Base-by-base conservation (phyloP, 2,329 filamentous ascomycete species). In the Colletotrichum falcatum region DNA sequence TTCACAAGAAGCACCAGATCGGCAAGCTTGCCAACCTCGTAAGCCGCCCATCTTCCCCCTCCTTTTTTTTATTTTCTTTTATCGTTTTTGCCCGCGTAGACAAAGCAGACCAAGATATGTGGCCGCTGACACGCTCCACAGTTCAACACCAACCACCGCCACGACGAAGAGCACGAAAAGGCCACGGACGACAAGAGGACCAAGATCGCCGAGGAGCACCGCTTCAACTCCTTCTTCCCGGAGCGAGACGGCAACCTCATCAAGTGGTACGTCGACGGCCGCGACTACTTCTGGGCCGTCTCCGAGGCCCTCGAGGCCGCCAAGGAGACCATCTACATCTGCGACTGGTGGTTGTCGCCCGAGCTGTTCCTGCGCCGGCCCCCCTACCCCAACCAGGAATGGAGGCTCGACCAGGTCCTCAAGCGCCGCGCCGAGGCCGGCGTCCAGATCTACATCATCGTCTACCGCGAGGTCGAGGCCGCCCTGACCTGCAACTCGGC, bases 241-340 rank as follows among this genome's bases (percentile, higher is more conserved):
- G 91, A 95, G 78, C 90, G 91, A 53, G 90, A 95, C 14, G 92
- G 91, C 35, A 98, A 98, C 80, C 86, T 92, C 68, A 86, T 96
- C 78, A 98, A 98, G 83, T 99, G 95, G 95, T 98, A 98, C 81
- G 94, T 98, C 14, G 96, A 98, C 78, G 96, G 94, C 3, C 87
- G 94, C 72, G 93, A 98, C 82, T 99, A 99, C 81, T 97, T 96
- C 80, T 97, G 94, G 91, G 89, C 96, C 23, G 94, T 99, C 14
- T 97, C 94, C 0, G 90, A 91, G 42, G 95, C 95, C 0, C 86
- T 98, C n/a, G 95, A 98, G 73, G 87, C 91, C 70, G 96, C 96
- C 46, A 92, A 92, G 77, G 95, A 98, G 81, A 92, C 92, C 55
- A 98, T 99, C 75, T 99, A 98, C 81, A 97, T 99, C 74, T 92